Evolutionary conservation across 2,329 filamentous ascomycete genomes (phyloP), one percentile per base, ranked within the genome.

Genomic region (Chaetothyriales sp.): DNA sequence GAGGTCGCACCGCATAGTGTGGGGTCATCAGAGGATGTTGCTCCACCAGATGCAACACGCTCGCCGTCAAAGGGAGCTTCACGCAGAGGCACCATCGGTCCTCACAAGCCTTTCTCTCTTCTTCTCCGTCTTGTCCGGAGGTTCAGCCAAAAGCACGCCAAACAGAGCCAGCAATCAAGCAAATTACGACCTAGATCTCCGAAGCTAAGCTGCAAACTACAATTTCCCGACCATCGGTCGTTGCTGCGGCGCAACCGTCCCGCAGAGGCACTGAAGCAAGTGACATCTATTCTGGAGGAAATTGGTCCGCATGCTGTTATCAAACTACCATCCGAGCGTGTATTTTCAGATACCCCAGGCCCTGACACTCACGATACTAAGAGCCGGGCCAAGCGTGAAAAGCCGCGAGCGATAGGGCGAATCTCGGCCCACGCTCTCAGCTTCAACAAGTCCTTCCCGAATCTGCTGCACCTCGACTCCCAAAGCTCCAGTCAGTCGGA

Each of bases 401-500:
- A 40, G 33, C 33, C 6, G 22, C 22, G 22, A 6, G 22, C 22
- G 22, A 25, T 25, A 6, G 22, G 3, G 22, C 22, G 15, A 10
- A 5, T 40, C 13, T 40, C 33, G 13, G 2, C 33, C 10, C 13
- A 40, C 33, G 15, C 33, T 40, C 13, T 40, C 33, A 40, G 15
- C 33, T 5, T 33, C 29, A 33, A 33, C 10, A 40, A 40, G 33
- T 40, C 33, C 33, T 40, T 15, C 33, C 33, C 33, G 33, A 40
- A 40, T 40, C 15, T 40, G 10, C 10, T 40, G 4, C 33, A 40
- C 33, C 15, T 40, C 18, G 18, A 40, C 10, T 59, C 57, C 15
- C 54, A 58, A 47, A 59, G 57, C 6, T 62, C 60, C 40, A 60
- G 57, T 46, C 49, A 56, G 25, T 50, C 54, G 37, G 48, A 52